Conservation (phyloP, 176 grass and related monocot species). For the Tillandsia leiboldiana region DNA sequence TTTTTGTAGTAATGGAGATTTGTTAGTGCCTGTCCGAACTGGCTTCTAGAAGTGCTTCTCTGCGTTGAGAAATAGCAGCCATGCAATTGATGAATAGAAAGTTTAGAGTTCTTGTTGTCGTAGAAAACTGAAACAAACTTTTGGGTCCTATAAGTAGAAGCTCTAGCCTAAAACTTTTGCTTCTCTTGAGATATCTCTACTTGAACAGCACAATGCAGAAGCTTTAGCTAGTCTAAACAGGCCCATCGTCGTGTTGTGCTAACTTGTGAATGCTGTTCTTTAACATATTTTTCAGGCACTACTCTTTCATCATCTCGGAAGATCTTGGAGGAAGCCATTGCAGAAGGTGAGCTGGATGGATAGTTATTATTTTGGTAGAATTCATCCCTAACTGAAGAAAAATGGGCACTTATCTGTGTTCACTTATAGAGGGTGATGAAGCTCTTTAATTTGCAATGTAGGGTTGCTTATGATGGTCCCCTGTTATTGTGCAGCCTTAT, state of each 20-base stretch:
- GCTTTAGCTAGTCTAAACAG: no score
- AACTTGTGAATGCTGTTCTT: constrained; percentile 11
- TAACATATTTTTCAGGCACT: constrained; percentile 46
- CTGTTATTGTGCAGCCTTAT: constrained; percentile 90
- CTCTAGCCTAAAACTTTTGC: no score
- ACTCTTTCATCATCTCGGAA: constrained; percentile 83
- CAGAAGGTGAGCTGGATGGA: constrained; percentile 46
- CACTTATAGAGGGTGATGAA: constrained; percentile 34
- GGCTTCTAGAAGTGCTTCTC: no score
- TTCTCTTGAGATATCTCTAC: not conserved
- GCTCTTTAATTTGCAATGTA: constrained; percentile 39
- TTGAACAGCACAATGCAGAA: not conserved
- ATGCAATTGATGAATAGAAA: no score
- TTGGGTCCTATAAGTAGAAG: no score
- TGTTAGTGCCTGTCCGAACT: no score
- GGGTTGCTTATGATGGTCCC: constrained; percentile 50
- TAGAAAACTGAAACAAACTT: no score
- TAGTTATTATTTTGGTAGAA: not conserved
- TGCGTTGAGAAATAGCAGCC: no score
- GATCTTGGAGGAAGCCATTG: constrained; percentile 77
- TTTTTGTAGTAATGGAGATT: not conserved
- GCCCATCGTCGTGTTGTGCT: not conserved
- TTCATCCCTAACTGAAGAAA: not conserved
- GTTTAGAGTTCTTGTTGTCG: no score
- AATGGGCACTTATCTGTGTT: constrained; percentile 3